Evolutionary conservation across 805 yeast genomes (phyloP).

Genomic region (Danielia oregonensis): DNA sequence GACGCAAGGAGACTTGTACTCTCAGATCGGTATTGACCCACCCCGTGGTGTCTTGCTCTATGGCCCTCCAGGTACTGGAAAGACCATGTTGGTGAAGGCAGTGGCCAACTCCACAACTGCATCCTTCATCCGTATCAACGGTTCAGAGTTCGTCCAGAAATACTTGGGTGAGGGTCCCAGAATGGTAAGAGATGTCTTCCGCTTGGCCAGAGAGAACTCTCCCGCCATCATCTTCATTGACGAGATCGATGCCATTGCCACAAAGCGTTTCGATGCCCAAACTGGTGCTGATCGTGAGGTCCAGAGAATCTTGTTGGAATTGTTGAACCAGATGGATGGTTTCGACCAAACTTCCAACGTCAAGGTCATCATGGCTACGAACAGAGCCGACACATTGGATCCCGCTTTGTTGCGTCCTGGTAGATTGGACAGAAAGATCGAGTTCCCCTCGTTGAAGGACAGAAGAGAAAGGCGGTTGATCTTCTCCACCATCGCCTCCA

Average conservation of each 20-base stretch:
- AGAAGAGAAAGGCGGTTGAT: slow-evolving; percentile 97
- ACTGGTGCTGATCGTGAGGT: slow-evolving; percentile 99
- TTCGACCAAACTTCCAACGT: slow-evolving; percentile 94
- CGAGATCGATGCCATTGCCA: slow-evolving; percentile 98
- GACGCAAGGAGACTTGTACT: slow-evolving; percentile 91
- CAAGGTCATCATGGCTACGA: slow-evolving; percentile 98
- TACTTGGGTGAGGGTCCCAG: slow-evolving; percentile 99
- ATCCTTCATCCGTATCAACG: slow-evolving; percentile 92
- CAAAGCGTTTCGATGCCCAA: slow-evolving; percentile 98
- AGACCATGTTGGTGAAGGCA: slow-evolving; percentile 98
- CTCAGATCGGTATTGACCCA: slow-evolving; percentile 98
- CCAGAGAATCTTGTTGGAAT: slow-evolving; percentile 93
- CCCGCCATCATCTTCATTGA: slow-evolving; percentile 97
- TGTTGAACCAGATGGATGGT: slow-evolving; percentile 98
- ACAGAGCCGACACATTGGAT: slow-evolving; percentile 98
- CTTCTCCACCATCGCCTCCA: slow-evolving; percentile 92
- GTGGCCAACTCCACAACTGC: slow-evolving; percentile 97
- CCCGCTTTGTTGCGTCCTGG: slow-evolving; percentile 99
- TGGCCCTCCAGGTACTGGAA: slow-evolving; percentile 99
- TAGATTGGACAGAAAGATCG: slow-evolving; percentile 95
- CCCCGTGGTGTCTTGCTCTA: slow-evolving; percentile 96
- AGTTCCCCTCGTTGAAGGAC: slow-evolving; percentile 93
- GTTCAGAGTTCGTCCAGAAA: slow-evolving; percentile 97
- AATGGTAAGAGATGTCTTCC: slow-evolving; percentile 97
- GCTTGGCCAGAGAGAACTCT: slow-evolving; percentile 94